Evolutionary conservation across 805 yeast genomes (phyloP), one percentile per base, ranked within the genome.

Genomic region (Yarrowia divulgata): DNA sequence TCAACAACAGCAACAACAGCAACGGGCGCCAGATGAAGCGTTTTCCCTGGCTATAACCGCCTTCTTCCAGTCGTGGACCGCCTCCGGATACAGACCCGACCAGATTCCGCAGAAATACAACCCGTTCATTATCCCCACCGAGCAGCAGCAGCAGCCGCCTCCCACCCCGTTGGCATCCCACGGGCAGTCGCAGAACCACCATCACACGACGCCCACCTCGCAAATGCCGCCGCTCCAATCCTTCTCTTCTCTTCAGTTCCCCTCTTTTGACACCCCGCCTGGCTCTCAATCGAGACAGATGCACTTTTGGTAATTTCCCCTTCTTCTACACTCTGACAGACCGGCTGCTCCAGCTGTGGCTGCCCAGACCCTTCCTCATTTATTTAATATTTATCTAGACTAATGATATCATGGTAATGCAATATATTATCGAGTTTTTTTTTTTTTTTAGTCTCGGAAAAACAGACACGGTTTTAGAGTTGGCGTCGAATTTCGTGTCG

Each of bases 341-440:
- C 29, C n/a, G n/a, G n/a, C n/a, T n/a, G n/a, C n/a, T n/a, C n/a
- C 29, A 23, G 29, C 29, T 23, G 29, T 23, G 29, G 29, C 29
- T 23, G 29, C 16, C 16, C 32, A 19, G 35, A 34, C 40, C 42
- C 40, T 60, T 60, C 37, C 52, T 60, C 66, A 60, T 60, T 60
- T 60, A 60, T 60, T 60, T 60, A 60, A 60, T 60, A 60, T 60
- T 60, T 60, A 60, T 43, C 66, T 60, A 60, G 66, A 60, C 66
- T 60, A 60, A 60, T 60, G 66, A 60, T 55, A 57, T 40, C 63
- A 57, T 57, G 63, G 48, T 57, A 57, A 57, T 45, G 45, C 23
- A 37, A n/a, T 3, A 48, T 13, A 29, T 3, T 8, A 14, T 45
- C 9, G 29, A n/a, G 2, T 43, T 2, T 40, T 2, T 14, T 2